These are phyloP conservation scores for Solanum microdontum DNA, from an alignment of 257 asterid species.

Conservation along the genomic window DNA sequence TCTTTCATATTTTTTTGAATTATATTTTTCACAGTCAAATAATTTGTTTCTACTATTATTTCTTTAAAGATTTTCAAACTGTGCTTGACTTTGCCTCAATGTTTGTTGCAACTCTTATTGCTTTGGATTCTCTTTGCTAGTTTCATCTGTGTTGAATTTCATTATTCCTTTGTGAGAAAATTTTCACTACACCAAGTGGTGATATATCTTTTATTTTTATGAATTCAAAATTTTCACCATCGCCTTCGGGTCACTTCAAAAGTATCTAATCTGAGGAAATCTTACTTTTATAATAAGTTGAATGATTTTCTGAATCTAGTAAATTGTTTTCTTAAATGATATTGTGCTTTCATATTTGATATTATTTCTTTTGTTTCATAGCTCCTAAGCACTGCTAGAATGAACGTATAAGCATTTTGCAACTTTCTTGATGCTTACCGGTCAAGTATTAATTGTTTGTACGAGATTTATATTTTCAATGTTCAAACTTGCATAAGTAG, in stretches of 20 bases:
- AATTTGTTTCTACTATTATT: too few species aligned
- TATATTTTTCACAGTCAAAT: not conserved
- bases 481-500: too few species aligned
- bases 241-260: not conserved
- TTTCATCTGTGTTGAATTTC: not conserved
- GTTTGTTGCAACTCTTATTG: not conserved
- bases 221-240: not conserved
- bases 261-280: not conserved
- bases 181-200: not conserved
- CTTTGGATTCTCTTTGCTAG: too few species aligned
- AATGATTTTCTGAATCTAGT: not conserved
- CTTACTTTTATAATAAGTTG: too few species aligned
- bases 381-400: not conserved
- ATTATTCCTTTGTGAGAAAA: not conserved
- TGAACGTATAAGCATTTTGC: too few species aligned
- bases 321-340: too few species aligned
- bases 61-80: not conserved
- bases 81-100: too few species aligned
- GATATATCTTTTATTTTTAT: not conserved
- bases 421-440: not conserved
- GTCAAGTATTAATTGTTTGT: too few species aligned
- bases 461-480: not conserved
- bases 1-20: not conserved
- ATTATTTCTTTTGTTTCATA: not conserved
- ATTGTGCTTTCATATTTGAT: not conserved